Percentiles rank a stretch among this genome's conserved stretches.
Conservation (phyloP, 2,329 filamentous ascomycete genomes). For the Daldinia sp. region DNA sequence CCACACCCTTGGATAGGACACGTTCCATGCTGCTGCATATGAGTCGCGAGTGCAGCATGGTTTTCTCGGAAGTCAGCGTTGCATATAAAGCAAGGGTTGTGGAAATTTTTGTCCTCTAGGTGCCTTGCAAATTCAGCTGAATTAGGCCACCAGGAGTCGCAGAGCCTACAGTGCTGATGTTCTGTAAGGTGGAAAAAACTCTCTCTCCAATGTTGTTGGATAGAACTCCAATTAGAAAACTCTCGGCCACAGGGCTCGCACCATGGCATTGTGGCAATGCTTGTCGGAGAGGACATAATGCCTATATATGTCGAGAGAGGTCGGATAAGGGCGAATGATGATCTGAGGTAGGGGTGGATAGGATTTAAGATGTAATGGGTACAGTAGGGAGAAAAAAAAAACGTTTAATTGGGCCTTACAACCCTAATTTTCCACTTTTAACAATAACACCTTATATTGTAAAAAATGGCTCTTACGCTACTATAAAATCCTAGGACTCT, state of each 20-base stretch:
- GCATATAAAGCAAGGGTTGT: slow-evolving; percentile 14
- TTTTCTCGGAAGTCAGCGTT: background rate
- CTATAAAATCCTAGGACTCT: background rate
- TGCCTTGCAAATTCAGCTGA: background rate
- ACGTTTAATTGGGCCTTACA: no score
- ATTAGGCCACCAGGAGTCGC: slow-evolving; percentile 2
- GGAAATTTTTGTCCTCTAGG: background rate
- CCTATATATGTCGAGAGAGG: background rate
- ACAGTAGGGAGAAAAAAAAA: no score
- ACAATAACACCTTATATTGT: background rate
- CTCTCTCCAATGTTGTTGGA: background rate
- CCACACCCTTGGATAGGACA: slow-evolving; percentile 7
- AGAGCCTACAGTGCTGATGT: background rate
- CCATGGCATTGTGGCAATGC: background rate
- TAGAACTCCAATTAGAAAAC: background rate
- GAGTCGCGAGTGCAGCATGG: background rate
- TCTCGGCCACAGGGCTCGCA: background rate
- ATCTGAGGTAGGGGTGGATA: background rate
- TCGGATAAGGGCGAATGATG: background rate
- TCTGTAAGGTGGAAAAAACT: background rate
- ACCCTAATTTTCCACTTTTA: background rate
- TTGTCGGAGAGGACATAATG: background rate
- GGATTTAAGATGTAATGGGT: background rate
- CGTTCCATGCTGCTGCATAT: background rate
- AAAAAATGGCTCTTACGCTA: background rate